Evolutionary conservation across 768 basidiomycete species (phyloP), one percentile per base, ranked within the genome.

Genomic region (Phanerochaete sordida): DNA sequence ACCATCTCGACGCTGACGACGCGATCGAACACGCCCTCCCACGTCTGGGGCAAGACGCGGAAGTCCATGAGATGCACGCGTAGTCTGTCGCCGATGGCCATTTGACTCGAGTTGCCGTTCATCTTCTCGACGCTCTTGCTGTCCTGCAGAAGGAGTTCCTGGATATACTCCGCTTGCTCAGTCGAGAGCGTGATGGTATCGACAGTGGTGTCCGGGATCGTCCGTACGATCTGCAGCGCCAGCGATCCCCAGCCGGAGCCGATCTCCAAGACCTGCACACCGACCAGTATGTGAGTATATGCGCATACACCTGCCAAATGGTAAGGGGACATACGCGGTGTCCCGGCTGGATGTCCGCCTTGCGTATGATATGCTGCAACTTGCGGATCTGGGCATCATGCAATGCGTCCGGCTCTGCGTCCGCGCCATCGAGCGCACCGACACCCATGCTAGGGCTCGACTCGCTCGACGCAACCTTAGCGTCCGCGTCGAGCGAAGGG

Each of bases 201-300:
- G 49, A 91, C 78, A 0, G 75, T 80, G 48, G 84, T 86, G 35
- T 76, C 78, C 1, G 84, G 81, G 57, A 83, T 73, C 11, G 77
- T 79, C 35, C 75, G 73, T 0, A 84, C 84, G 48, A 88, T 80
- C 57, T 81, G 75, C 51, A 90, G 85, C 2, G 90, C 83, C 63
- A 91, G 76, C 7, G 85, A 83, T 4, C 88, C 89, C 88, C 88
- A 92, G 3, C 89, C 89, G 5, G 84, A 85, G n/a, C 88, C 90
- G 49, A 90, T 89, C 69, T 90, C 88, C 16, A 90, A 77, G 0
- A 89, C 79, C 50, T 83, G 43, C 47, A 31, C 30, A 21, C 47
- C 5, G 30, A 9, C n/a, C 11, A 6, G 12, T 15, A 2, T 28
- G 30, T 33, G 30, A 51, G 8, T 19, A 11, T 19, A 43, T 6